Percentiles rank a stretch among this genome's conserved stretches.
These are phyloP conservation scores for Verticillium dahliae DNA, from an alignment of 2,329 filamentous ascomycete species.

Conservation along the genomic window DNA sequence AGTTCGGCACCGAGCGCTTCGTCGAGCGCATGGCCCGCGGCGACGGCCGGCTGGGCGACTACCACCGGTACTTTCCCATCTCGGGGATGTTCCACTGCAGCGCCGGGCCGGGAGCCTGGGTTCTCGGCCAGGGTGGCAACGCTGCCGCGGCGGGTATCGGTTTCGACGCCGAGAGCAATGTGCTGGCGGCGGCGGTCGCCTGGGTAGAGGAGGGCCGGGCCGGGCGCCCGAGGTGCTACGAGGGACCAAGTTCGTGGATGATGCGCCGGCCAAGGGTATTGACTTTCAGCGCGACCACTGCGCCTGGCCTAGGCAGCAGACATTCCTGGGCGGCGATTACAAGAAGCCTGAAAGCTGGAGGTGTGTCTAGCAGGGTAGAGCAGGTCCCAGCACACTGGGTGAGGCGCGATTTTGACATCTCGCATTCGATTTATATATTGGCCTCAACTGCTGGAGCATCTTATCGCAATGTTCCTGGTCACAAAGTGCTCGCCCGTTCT, in stretches of 20 bases:
- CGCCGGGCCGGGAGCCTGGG: conserved; percentile 37
- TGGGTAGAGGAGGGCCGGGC: conserved; percentile 38
- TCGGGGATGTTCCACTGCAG: conserved; percentile 47
- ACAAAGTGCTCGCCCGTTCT: too few relatives aligned
- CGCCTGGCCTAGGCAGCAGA: background rate
- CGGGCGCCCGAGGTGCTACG: conserved; percentile 30
- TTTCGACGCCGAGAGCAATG: conserved; percentile 31
- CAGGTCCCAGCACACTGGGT: too few relatives aligned
- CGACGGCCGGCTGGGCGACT: conserved; percentile 28
- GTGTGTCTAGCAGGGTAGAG: background rate
- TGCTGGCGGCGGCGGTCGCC: conserved; percentile 38
- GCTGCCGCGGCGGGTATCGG: conserved; percentile 12
- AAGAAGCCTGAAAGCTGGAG: background rate
- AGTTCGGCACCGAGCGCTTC: conserved; percentile 16
- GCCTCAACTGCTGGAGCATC: too few relatives aligned
- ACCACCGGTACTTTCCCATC: conserved; percentile 46
- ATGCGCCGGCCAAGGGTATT: background rate
- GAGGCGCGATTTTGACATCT: too few relatives aligned
- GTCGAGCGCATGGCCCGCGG: conserved; percentile 13
- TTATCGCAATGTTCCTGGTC: too few relatives aligned
- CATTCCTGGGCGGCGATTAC: background rate
- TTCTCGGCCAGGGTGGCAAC: conserved; percentile 16
- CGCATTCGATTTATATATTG: too few relatives aligned
- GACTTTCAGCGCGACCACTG: conserved; percentile 7
- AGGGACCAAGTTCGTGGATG: conserved; percentile 26